phyloP scores from a whole-genome alignment of 106 monocot species.

The Ottelia alismoides region DNA sequence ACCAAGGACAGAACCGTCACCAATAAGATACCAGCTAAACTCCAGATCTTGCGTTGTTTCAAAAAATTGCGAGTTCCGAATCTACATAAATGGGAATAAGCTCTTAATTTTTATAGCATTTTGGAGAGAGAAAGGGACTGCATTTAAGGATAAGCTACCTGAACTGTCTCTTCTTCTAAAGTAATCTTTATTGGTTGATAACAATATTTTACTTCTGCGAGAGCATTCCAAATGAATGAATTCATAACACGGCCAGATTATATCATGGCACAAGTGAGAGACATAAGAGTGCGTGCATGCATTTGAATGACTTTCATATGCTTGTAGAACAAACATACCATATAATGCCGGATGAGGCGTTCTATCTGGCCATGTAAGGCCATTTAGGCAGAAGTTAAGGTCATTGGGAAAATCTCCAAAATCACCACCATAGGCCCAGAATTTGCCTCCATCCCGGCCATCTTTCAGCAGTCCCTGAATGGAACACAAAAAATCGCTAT shows the following conservation, averaged over 20 bases:
- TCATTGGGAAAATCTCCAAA: constrained; percentile 95
- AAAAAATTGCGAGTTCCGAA: constrained; percentile 71
- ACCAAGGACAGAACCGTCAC: constrained; percentile 64
- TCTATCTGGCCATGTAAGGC: constrained; percentile 87
- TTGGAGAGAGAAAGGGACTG: too few relatives aligned
- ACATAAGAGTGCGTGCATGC: neutral
- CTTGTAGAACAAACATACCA: constrained; percentile 46
- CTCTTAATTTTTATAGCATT: too few relatives aligned
- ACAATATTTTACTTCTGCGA: constrained; percentile 94
- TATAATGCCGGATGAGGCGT: constrained; percentile 91
- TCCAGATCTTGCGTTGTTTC: constrained; percentile 52
- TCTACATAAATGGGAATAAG: constrained; percentile 31
- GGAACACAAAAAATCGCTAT: too few relatives aligned
- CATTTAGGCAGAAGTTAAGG: constrained; percentile 94
- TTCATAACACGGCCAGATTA: neutral
- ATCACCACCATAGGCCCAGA: constrained; percentile 98
- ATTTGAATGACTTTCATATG: neutral
- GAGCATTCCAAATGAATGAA: neutral
- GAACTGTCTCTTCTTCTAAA: constrained; percentile 29
- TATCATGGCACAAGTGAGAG: neutral
- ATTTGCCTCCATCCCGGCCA: constrained; percentile 56
- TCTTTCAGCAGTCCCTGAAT: constrained; percentile 92
- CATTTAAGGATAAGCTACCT: too few relatives aligned
- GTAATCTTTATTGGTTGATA: constrained; percentile 78
- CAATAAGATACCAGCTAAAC: constrained; percentile 72